Base-by-base conservation (phyloP, 345 rosid genomes). In the Turnera subulata region DNA sequence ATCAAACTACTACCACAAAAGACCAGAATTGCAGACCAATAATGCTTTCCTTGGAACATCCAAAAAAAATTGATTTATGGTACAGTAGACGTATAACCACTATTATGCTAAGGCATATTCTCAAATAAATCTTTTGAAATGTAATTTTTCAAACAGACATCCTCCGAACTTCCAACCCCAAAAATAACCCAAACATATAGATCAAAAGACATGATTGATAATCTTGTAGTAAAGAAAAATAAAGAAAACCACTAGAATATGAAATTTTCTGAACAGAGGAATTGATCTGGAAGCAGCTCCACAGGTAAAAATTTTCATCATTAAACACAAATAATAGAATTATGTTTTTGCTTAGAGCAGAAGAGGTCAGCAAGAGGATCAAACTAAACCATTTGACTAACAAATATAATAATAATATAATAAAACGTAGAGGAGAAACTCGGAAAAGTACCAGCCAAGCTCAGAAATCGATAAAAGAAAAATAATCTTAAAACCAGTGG, bases 381-480 rank as follows among this genome's bases (percentile, higher is more conserved):
- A 11, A 40, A 40, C 3, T 10, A 11, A 11, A 35, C 14, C 21
- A 49, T 9, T 14, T 14, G 8, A 45, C 9, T 6, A 11, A 22
- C 1, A 11, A 6, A 49, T 23, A 23, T 23, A 8, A 38, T 24
- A 44, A 45, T 11, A 5, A 43, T 11, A 25, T 14, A 29, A 15
- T 24, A 22, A 45, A 26, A 29, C 15, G 8, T 9, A 17, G 6
- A 35, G 14, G 6, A 33, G 11, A 17, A 53, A 53, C 11, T 14
- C 8, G 11, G 4, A n/a, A 17, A 5, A 35, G 12, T 2, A 18
- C 19, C 1, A 37, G 11, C 18, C 50, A 43, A 16, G 17, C 13
- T 46, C 23, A 47, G n/a, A 38, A 26, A 56, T 56, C 38, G 15
- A n/a, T 46, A n/a, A 40, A 49, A 63, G 48, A 40, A 24, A 32